Evolutionary conservation across 257 asterid genomes (phyloP).

Genomic region (Leptodermis oblonga): DNA sequence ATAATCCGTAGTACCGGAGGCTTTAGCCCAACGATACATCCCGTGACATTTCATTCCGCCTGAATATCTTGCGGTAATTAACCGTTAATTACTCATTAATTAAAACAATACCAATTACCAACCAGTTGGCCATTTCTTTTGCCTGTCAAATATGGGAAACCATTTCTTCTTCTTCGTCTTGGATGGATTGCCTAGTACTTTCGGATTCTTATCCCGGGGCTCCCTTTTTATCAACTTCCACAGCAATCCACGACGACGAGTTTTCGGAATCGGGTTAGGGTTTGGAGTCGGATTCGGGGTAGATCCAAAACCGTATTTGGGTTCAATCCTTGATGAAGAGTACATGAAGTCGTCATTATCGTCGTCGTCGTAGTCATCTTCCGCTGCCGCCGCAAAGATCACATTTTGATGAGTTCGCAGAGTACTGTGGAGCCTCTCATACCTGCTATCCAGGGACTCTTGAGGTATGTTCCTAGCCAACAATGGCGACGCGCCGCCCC

Average conservation of each 20-base stretch:
- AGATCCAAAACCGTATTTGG: slow-evolving; percentile 13
- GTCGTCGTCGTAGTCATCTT: slow-evolving; percentile 27
- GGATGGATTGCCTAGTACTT: slow-evolving; percentile 3
- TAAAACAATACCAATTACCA: slow-evolving; percentile 33
- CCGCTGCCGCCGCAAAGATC: slow-evolving; percentile 21
- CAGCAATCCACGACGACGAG: slow-evolving; percentile 24
- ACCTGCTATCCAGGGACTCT: slow-evolving; percentile 59
- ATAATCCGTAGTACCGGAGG: no score
- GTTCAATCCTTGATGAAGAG: slow-evolving; percentile 19
- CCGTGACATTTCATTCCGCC: no score
- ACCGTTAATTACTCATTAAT: no score
- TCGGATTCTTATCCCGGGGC: slow-evolving; percentile 9
- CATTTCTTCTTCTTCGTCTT: slow-evolving; percentile 25
- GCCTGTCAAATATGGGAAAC: slow-evolving; percentile 39
- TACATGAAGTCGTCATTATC: slow-evolving; percentile 26
- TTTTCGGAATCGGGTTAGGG: background rate
- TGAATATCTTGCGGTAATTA: no score
- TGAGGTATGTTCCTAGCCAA: slow-evolving; percentile 57
- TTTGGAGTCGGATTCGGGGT: background rate
- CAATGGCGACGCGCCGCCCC: slow-evolving; percentile 87
- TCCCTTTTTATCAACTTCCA: slow-evolving; percentile 38
- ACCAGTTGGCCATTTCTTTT: slow-evolving; percentile 75
- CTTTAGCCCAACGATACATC: no score
- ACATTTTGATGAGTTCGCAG: slow-evolving; percentile 33
- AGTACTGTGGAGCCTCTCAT: slow-evolving; percentile 34